Percentiles rank a stretch among this genome's conserved stretches.
These are phyloP conservation scores for Geranomyces variabilis DNA, from an alignment of 192 early-diverging fungal genomes.

Conservation along the genomic window DNA sequence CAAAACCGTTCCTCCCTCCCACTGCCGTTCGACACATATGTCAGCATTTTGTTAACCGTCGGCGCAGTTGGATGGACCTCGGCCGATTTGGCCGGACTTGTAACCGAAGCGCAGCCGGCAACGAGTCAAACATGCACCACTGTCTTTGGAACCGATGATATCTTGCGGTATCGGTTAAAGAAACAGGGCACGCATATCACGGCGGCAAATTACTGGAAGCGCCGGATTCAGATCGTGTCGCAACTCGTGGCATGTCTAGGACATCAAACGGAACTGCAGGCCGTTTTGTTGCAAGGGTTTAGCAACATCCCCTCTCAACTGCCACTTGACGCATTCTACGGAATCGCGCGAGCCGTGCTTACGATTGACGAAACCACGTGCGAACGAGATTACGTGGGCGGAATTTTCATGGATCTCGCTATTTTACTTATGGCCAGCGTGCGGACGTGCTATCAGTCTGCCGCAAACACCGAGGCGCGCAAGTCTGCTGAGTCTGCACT, in stretches of 20 bases:
- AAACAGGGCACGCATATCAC: not conserved
- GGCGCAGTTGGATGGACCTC: conserved; percentile 30
- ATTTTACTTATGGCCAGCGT: not conserved
- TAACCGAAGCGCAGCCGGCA: not conserved
- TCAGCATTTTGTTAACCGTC: conserved; percentile 30
- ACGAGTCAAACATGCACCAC: not conserved
- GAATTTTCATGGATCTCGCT: not conserved
- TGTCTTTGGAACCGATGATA: conserved; percentile 7
- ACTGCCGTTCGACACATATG: conserved; percentile 17
- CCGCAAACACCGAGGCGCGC: conserved; percentile 3
- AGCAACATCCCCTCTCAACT: not conserved
- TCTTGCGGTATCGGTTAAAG: not conserved
- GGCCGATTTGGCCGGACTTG: conserved; percentile 8
- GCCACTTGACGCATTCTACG: conserved; percentile 28
- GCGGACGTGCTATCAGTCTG: not conserved
- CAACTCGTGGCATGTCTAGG: not conserved
- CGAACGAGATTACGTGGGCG: not conserved
- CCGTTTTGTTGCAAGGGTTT: not conserved
- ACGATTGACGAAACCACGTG: not conserved
- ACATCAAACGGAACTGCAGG: not conserved
- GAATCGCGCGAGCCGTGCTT: conserved; percentile 9
- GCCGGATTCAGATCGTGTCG: not conserved
- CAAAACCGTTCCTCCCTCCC: not conserved
- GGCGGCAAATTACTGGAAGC: conserved; percentile 6
- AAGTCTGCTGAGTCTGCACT: not conserved